Base-by-base conservation (phyloP, 768 basidiomycete species). In the Lentinula guzmanii region DNA sequence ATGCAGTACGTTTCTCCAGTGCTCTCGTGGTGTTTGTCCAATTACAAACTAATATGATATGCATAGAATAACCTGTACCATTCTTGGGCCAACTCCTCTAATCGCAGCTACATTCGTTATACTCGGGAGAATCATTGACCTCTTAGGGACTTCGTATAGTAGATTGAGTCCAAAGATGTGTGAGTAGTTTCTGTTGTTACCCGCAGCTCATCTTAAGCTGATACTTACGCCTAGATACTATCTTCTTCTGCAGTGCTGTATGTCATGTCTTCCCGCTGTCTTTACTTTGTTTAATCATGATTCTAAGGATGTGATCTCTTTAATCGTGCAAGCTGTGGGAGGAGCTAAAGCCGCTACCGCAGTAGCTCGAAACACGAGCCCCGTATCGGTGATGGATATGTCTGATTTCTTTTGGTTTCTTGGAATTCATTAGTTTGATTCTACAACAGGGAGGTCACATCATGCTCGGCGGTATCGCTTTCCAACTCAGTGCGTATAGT, bases 31-130 rank as follows among this genome's bases (percentile, higher is more conserved):
- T 15, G 5, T 24, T 24, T 48, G n/a, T 31, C 18, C 31, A 15
- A 31, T 21, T 5, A 0, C 0, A 58, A 13, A 21, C n/a, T 43
- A 5, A 35, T 21, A 18, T 55, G 2, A 24, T 35, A 13, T 34
- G 15, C 15, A 3, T 48, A 79, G 79, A 65, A 77, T 81, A 28
- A 66, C 68, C n/a, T 71, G 70, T 24, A 77, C 79, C 5, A 81
- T 84, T 65, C 70, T 82, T 51, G 75, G 75, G 3, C 82, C 82
- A 10, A 78, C 79, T 0, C 79, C 79, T 50, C 69, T 79, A 52
- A 66, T 77, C 13, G 80, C 81, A 4, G 79, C 79, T 43, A 78
- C 77, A 63, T 84, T 83, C 65, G 72, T 81, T 55, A 72, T 80
- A 16, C 69, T 84, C 2, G 78, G 79, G 6, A 67, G 68, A 41